Conservation (phyloP, 1,284 basidiomycete genomes). For the Cryptococcus floricola region DNA sequence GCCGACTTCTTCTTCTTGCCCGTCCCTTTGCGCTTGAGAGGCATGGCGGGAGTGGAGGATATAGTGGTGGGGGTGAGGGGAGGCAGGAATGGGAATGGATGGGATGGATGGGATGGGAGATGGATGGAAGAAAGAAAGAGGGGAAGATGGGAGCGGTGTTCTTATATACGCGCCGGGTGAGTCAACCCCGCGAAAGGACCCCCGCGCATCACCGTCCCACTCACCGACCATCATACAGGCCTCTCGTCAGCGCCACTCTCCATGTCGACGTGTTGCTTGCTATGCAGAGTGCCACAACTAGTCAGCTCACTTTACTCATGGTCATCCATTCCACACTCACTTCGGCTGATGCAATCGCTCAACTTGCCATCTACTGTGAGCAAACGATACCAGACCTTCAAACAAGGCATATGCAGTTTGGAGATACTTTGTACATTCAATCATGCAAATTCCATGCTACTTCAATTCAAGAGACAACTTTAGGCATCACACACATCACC, state of each 20-base stretch:
- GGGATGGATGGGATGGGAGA: neutral
- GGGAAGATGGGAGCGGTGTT: neutral
- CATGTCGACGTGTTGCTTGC: too few species aligned
- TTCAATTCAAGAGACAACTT: neutral
- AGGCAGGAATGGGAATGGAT: neutral
- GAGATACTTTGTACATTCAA: neutral
- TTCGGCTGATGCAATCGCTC: neutral
- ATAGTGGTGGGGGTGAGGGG: neutral
- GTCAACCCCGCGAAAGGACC: too few species aligned
- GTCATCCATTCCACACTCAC: neutral
- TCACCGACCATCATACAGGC: too few species aligned
- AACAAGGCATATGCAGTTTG: neutral
- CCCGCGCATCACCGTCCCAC: too few species aligned
- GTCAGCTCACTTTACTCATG: neutral
- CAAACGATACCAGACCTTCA: neutral
- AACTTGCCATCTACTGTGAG: neutral
- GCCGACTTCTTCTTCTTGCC: neutral
- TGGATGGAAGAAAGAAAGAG: neutral
- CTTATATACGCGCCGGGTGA: neutral
- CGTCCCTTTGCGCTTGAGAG: neutral
- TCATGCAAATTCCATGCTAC: neutral
- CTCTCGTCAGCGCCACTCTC: too few species aligned
- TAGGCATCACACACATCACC: slow-evolving; percentile 18
- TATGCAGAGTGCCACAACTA: neutral
- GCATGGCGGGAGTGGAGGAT: neutral